Evolutionary conservation across 164 flowering plant species (phyloP).

Genomic region (Vitis rupestris): DNA sequence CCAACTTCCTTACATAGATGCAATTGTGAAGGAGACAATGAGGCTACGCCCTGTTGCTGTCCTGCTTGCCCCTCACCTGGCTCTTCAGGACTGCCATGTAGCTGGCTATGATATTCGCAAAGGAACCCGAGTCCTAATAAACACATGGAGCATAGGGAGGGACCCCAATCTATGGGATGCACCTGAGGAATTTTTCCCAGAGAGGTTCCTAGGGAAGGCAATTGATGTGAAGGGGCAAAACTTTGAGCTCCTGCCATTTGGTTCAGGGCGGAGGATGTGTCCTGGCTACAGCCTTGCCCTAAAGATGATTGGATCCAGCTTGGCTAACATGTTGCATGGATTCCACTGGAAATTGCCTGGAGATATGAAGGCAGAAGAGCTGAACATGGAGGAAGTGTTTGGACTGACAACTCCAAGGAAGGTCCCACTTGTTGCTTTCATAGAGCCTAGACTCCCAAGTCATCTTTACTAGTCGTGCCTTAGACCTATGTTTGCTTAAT

Average conservation of each 20-base stretch:
- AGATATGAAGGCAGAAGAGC: constrained; percentile 14
- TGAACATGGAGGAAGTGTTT: constrained; percentile 20
- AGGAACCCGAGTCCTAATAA: constrained; percentile 20
- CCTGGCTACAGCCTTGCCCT: constrained; percentile 24
- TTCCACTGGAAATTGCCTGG: constrained; percentile 24
- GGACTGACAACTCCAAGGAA: constrained; percentile 20
- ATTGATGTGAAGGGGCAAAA: constrained; percentile 22
- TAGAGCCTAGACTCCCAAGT: constrained; percentile 20
- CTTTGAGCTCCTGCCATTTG: constrained; percentile 27
- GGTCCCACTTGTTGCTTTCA: constrained; percentile 12
- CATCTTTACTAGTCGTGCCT: constrained; percentile 9
- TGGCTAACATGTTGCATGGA: constrained; percentile 26
- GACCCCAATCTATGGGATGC: constrained; percentile 21
- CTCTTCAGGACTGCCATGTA: constrained; percentile 19
- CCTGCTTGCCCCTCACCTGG: constrained; percentile 10
- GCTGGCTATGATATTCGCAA: constrained; percentile 17
- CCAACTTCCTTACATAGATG: constrained; percentile 21
- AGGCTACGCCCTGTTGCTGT: constrained; percentile 20
- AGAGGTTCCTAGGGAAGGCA: constrained; percentile 19
- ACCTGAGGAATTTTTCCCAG: constrained; percentile 22
- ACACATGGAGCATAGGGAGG: constrained; percentile 24
- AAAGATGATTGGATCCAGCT: constrained; percentile 13
- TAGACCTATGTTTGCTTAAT: too few relatives aligned
- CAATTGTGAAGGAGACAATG: constrained; percentile 26
- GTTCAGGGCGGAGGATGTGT: constrained; percentile 31